phyloP scores from a whole-genome alignment of 371 early-diverging fungal genomes.

The Circinella umbellata region DNA sequence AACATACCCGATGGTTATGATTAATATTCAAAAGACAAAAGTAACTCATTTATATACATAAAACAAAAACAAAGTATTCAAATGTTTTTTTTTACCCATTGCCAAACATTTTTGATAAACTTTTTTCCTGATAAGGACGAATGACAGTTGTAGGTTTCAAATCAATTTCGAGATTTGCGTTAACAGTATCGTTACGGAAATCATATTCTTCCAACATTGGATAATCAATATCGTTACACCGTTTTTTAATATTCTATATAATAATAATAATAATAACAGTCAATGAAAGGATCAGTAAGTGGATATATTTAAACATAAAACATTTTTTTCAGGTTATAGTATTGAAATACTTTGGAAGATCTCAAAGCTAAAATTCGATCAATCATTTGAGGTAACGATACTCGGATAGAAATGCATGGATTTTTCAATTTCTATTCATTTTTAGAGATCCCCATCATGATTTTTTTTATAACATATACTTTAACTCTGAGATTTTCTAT shows the following conservation, averaged over 20 bases:
- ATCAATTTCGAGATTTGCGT: slow-evolving; percentile 93
- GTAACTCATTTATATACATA: no score
- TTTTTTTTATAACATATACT: no score
- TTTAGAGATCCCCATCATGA: no score
- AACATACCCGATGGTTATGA: neutral
- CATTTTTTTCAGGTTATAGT: no score
- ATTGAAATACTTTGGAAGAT: no score
- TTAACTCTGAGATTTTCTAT: no score
- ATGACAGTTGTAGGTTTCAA: slow-evolving; percentile 96
- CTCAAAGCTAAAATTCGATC: no score
- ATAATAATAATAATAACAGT: neutral
- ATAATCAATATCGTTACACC: slow-evolving; percentile 96
- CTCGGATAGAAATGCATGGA: no score
- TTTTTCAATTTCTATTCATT: no score
- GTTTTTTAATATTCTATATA: slow-evolving; percentile 78
- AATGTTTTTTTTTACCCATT: slow-evolving; percentile 62
- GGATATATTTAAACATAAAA: no score
- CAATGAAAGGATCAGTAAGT: no score
- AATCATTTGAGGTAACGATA: no score
- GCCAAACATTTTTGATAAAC: slow-evolving; percentile 99
- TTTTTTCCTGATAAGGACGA: slow-evolving; percentile 99
- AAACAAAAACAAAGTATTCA: neutral
- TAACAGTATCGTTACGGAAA: slow-evolving; percentile 91
- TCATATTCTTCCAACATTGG: slow-evolving; percentile 99
- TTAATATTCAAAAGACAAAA: neutral